Percentiles rank a stretch among this genome's conserved stretches.
These are phyloP conservation scores for Coemansia sp. DNA, from an alignment of 192 early-diverging fungal species.

Conservation along the genomic window DNA sequence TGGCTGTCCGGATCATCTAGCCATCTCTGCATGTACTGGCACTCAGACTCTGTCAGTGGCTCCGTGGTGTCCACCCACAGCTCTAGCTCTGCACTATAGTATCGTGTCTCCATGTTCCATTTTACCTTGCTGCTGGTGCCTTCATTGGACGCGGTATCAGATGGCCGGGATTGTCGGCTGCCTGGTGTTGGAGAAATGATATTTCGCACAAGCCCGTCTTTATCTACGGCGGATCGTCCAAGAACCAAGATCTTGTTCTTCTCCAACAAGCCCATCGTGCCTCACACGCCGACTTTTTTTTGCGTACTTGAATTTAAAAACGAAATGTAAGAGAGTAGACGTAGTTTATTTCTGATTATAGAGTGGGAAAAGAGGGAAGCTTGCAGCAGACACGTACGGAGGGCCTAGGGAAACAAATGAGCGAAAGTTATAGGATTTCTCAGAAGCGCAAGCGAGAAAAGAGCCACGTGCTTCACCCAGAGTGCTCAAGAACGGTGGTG, in stretches of 20 bases:
- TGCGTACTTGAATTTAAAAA: neutral
- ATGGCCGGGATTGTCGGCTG: neutral
- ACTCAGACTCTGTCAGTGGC: constrained; percentile 11
- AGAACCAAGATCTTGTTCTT: constrained; percentile 54
- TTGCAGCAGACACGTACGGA: no score
- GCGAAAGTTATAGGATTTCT: no score
- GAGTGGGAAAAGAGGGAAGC: neutral
- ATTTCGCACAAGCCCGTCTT: constrained; percentile 17
- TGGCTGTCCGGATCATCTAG: constrained; percentile 19
- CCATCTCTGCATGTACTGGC: constrained; percentile 33
- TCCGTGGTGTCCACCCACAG: constrained; percentile 55
- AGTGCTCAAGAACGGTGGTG: constrained; percentile 85
- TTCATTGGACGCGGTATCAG: neutral
- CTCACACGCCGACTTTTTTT: neutral
- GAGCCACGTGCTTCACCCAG: no score
- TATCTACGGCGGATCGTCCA: constrained; percentile 27
- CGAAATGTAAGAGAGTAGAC: neutral
- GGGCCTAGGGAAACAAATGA: neutral
- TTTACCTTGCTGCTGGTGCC: constrained; percentile 12
- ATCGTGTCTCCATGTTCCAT: constrained; percentile 45
- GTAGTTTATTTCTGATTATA: neutral
- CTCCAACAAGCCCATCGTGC: constrained; percentile 7
- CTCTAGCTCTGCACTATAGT: constrained; percentile 37
- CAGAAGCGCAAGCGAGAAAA: neutral
- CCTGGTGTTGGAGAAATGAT: constrained; percentile 11